Evolutionary conservation across 2,329 filamentous ascomycete species (phyloP).

Genomic region (Talaromyces sp.): DNA sequence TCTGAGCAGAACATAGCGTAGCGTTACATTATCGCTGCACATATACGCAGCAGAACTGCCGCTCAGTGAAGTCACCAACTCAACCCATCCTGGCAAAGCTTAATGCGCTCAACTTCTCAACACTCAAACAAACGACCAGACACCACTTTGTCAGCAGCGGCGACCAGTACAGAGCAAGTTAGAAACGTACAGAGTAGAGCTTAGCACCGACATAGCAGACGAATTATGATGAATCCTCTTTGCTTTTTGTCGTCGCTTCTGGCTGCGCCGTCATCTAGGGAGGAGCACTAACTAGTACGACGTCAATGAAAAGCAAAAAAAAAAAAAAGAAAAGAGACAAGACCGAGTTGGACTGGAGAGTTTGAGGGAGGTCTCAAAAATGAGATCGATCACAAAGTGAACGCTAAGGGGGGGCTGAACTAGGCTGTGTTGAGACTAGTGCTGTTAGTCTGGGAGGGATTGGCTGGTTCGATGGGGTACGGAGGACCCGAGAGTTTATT

Average conservation of each 20-base stretch:
- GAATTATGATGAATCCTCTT: background rate
- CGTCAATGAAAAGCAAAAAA: conserved; percentile 1
- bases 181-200: background rate
- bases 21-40: background rate
- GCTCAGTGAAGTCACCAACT: background rate
- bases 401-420: background rate
- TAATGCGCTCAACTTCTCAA: background rate
- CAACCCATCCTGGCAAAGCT: background rate
- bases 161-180: background rate
- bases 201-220: background rate
- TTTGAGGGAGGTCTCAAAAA: background rate
- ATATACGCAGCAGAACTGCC: background rate
- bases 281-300: background rate
- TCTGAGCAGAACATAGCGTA: background rate
- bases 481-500: conserved; percentile 7
- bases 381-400: conserved; percentile 5
- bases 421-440: background rate
- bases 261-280: background rate
- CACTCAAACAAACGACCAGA: background rate
- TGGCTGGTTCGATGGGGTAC: background rate
- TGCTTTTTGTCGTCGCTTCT: background rate
- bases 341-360: too few relatives aligned
- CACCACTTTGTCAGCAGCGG: background rate
- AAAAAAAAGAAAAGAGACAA: background rate
- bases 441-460: background rate